Evolutionary conservation across 306 rosid genomes (phyloP), one percentile per base, ranked within the genome.

Genomic region (Vigna nakashimae): DNA sequence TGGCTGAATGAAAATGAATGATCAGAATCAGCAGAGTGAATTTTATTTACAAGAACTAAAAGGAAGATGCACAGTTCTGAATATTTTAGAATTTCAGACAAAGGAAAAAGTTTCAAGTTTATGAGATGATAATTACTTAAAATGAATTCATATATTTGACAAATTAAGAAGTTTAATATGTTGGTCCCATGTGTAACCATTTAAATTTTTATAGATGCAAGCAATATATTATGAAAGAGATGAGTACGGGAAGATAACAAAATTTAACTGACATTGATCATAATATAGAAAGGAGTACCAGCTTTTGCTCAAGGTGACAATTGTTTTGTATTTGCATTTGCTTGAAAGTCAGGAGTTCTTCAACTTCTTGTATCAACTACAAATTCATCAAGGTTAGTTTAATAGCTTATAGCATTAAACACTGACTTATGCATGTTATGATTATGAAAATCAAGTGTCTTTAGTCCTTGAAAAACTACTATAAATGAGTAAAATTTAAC

Each of bases 361-460:
- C 83, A 43, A 84, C 81, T 80, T 86, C 92, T 81, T 84, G 85
- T 71, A 71, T 62, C 77, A 85, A 79, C 97, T 91, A 58, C 80
- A 76, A 32, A 79, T 15, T 34, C 20, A 49, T 1, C 20, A 38
- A 34, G 2, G 49, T 81, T 74, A 85, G 56, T 45, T 52, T 0
- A 13, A 52, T 40, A 67, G 24, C 1, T 50, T 46, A 68, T 26
- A 8, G 7, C 6, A 49, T 34, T 65, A 48, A 74, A 62, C 0
- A 15, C 7, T 10, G 34, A 2, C 9, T 57, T 57, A 22, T 9
- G 11, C 32, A 20, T 50, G 9, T 56, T 22, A 20, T 22, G 32
- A 26, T 36, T 36, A 36, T 1, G 8, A 36, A 36, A 36, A 36
- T 36, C 42, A 36, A 36, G 8, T 36, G 42, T 36, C 42, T 36